Evolutionary conservation across 257 asterid genomes (phyloP).

Genomic region (Solanum piurae): DNA sequence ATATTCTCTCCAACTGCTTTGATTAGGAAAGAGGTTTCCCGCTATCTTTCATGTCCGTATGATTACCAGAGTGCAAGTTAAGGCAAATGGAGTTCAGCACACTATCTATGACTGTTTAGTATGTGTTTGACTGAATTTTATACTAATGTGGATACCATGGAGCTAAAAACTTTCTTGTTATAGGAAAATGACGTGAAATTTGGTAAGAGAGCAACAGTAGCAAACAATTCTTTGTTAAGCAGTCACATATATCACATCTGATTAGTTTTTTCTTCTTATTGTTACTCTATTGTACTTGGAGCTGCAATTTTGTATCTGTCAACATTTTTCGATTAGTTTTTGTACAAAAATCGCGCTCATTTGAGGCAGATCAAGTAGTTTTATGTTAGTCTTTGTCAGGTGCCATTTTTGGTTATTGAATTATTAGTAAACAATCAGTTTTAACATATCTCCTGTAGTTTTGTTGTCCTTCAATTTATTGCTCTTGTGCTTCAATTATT

Average conservation of each 20-base stretch:
- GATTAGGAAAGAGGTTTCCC: not conserved
- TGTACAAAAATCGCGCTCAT: not conserved
- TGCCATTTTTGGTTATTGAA: not conserved
- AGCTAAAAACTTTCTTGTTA: not conserved
- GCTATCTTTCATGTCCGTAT: not conserved
- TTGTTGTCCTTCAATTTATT: not conserved
- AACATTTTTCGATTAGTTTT: not conserved
- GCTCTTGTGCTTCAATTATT: not conserved
- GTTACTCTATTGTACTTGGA: not conserved
- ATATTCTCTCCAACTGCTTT: not conserved
- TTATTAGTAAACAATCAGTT: not conserved
- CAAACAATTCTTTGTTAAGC: not conserved
- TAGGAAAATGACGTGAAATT: not conserved
- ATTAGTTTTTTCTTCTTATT: not conserved
- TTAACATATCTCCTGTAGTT: not conserved
- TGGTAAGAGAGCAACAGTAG: not conserved
- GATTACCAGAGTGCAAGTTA: not conserved
- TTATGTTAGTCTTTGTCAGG: not conserved
- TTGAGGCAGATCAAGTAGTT: not conserved
- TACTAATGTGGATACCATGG: not conserved
- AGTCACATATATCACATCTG: not conserved
- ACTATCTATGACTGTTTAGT: not conserved
- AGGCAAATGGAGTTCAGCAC: not conserved
- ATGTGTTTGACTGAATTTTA: not conserved
- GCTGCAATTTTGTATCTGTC: not conserved